phyloP scores from a whole-genome alignment of 2,329 filamentous ascomycete genomes.

The Trichoderma asperellum region DNA sequence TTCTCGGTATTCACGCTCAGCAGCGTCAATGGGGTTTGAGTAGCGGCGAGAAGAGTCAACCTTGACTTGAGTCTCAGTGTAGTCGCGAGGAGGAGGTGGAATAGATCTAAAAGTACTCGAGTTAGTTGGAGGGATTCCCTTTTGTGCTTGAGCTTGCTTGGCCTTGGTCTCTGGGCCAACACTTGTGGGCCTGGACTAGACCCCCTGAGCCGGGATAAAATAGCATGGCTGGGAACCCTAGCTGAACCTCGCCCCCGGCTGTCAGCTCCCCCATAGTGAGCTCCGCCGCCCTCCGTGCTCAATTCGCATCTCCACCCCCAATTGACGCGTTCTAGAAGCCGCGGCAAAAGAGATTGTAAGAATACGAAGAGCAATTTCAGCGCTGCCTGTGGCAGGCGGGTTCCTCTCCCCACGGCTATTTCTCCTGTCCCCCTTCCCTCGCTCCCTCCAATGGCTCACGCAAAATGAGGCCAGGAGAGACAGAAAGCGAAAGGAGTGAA shows the following conservation, averaged over 20 bases:
- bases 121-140: conserved; percentile 33
- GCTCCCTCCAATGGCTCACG: background rate
- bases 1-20: conserved; percentile 69
- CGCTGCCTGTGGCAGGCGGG: background rate
- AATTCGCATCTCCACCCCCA: conserved; percentile 12
- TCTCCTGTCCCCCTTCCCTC: background rate
- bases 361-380: conserved; percentile 25
- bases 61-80: conserved; percentile 69
- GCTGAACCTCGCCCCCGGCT: conserved; percentile 26
- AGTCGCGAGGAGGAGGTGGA: conserved; percentile 45
- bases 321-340: conserved; percentile 28
- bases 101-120: conserved; percentile 37
- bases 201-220: conserved; percentile 34
- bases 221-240: conserved; percentile 28
- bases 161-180: conserved; percentile 37
- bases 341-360: conserved; percentile 12
- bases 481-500: background rate
- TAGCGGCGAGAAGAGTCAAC: conserved; percentile 52
- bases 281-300: conserved; percentile 22
- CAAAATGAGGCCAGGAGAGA: background rate
- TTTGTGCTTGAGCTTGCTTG: conserved; percentile 34
- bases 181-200: conserved; percentile 23
- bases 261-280: conserved; percentile 25
- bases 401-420: background rate
- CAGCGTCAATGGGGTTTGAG: conserved; percentile 62